phyloP scores from a whole-genome alignment of 2,329 filamentous ascomycete genomes.

The Sarocladium oryzae region DNA sequence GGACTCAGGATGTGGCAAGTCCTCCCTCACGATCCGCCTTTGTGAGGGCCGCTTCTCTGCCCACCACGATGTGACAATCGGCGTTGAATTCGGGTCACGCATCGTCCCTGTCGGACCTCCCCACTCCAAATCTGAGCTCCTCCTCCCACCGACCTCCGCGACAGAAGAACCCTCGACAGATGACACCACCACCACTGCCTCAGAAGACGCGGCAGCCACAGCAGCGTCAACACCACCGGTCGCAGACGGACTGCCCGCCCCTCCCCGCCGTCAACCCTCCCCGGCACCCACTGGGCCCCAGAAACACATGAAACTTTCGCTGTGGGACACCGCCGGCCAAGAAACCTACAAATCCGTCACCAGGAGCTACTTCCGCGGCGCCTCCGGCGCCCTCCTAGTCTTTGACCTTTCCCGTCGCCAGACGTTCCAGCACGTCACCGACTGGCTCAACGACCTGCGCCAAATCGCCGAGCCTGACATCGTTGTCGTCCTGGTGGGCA shows the following conservation, averaged over 20 bases:
- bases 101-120: conserved; percentile 88
- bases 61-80: conserved; percentile 95
- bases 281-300: conserved; percentile 36
- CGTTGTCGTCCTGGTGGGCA: conserved; percentile 89
- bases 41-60: conserved; percentile 94
- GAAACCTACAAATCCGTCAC: conserved; percentile 98
- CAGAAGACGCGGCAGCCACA: not conserved
- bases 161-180: conserved; percentile 12
- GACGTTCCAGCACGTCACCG: conserved; percentile 82
- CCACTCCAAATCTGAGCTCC: conserved; percentile 43
- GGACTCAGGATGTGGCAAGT: conserved; percentile 95
- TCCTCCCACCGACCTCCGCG: conserved; percentile 16
- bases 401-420: conserved; percentile 85
- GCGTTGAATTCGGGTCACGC: conserved; percentile 90
- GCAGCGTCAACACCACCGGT: not conserved
- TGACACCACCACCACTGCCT: conserved; percentile 1
- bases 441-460: conserved; percentile 89
- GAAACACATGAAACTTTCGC: conserved; percentile 83
- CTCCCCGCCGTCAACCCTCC: conserved; percentile 28
- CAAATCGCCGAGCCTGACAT: conserved; percentile 96
- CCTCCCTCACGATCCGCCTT: conserved; percentile 84
- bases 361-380: conserved; percentile 84
- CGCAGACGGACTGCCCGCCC: conserved; percentile 43
- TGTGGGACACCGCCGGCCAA: conserved; percentile 96
- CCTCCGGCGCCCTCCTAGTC: conserved; percentile 67